Percentiles rank a stretch among this genome's conserved stretches.
Evolutionary conservation across 1,284 basidiomycete species (phyloP).

Genomic region (Serendipita sp.): DNA sequence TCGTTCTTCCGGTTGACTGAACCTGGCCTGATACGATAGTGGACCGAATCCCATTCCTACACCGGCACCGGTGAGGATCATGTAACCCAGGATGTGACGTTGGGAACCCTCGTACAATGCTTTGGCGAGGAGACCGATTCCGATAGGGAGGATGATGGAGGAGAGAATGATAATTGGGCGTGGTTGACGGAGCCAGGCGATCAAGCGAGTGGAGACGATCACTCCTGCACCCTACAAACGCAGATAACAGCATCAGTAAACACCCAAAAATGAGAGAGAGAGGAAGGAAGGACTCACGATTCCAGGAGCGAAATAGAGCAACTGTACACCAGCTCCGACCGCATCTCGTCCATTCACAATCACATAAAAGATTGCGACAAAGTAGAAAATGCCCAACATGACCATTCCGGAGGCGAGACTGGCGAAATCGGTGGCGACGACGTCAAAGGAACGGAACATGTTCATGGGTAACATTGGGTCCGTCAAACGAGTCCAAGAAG

Average conservation of each 20-base stretch:
- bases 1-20: slow-evolving; percentile 26
- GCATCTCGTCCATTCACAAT: slow-evolving; percentile 28
- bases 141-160: slow-evolving; percentile 23
- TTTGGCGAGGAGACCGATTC: slow-evolving; percentile 30
- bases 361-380: slow-evolving; percentile 35
- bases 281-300: slow-evolving; percentile 21
- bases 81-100: slow-evolving; percentile 28
- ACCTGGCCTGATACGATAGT: slow-evolving; percentile 30
- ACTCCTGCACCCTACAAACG: slow-evolving; percentile 22
- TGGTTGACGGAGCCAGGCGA: slow-evolving; percentile 25
- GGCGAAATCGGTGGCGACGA: slow-evolving; percentile 26
- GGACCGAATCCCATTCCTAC: slow-evolving; percentile 30
- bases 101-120: slow-evolving; percentile 27
- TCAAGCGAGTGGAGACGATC: slow-evolving; percentile 17
- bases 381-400: slow-evolving; percentile 39
- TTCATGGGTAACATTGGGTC: slow-evolving; percentile 31
- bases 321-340: slow-evolving; percentile 29
- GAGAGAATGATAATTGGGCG: slow-evolving; percentile 29
- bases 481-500: slow-evolving; percentile 16
- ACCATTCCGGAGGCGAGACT: slow-evolving; percentile 26
- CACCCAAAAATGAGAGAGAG: neutral
- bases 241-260: neutral
- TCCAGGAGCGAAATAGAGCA: slow-evolving; percentile 36
- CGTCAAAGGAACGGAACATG: slow-evolving; percentile 23
- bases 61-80: slow-evolving; percentile 31